Conservation (phyloP, 176 grass and related monocot species). For the Cymbopogon citratus region DNA sequence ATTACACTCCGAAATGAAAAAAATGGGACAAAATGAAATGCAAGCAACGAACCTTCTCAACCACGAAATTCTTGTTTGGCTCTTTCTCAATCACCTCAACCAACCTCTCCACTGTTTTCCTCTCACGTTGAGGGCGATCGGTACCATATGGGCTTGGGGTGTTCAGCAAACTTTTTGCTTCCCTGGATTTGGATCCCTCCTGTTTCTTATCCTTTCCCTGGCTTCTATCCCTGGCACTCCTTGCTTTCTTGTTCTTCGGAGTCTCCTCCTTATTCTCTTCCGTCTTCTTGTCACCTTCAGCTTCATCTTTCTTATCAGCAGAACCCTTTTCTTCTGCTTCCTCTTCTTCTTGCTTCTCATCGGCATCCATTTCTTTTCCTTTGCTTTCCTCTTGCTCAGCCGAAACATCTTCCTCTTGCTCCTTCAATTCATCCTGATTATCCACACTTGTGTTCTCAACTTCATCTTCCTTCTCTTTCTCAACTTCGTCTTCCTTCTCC, state of each 20-base stretch:
- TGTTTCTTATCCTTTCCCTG: slow-evolving; percentile 47
- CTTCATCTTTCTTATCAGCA: slow-evolving; percentile 23
- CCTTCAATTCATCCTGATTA: slow-evolving; percentile 26
- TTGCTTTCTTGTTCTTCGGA: slow-evolving; percentile 63
- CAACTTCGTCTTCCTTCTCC: slow-evolving; percentile 27
- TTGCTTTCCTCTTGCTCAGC: slow-evolving; percentile 14
- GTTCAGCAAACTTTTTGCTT: slow-evolving; percentile 46
- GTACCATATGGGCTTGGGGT: slow-evolving; percentile 44
- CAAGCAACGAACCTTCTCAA: slow-evolving; percentile 77
- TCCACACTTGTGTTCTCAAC: neutral
- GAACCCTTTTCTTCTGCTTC: slow-evolving; percentile 29
- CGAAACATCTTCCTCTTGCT: slow-evolving; percentile 9
- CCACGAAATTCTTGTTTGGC: slow-evolving; percentile 54
- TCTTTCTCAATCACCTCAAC: slow-evolving; percentile 99
- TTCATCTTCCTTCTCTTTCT: slow-evolving; percentile 21
- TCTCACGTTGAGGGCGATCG: slow-evolving; percentile 91
- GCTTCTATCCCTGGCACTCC: slow-evolving; percentile 51
- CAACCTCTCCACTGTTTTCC: slow-evolving; percentile 94
- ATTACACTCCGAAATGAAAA: slow-evolving; percentile 14
- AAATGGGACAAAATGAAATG: neutral
- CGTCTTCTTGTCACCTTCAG: slow-evolving; percentile 12
- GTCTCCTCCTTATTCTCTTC: slow-evolving; percentile 52
- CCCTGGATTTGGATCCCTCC: slow-evolving; percentile 43
- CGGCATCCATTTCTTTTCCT: slow-evolving; percentile 1
- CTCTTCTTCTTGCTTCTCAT: slow-evolving; percentile 28